Evolutionary conservation across 163 green algal genomes (phyloP).

Genomic region (Smithsoniella earleae): DNA sequence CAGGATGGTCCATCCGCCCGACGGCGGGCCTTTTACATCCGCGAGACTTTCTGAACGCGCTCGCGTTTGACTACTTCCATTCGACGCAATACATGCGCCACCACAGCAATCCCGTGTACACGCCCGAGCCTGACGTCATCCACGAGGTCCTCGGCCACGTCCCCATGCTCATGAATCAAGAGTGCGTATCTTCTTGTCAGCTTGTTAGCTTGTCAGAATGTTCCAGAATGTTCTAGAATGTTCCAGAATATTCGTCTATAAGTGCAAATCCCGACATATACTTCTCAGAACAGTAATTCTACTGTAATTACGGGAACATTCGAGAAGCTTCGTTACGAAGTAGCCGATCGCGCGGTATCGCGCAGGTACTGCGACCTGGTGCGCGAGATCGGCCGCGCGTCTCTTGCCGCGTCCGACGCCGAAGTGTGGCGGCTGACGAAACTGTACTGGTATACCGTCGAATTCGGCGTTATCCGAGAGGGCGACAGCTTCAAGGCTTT

Average conservation of each 20-base stretch:
- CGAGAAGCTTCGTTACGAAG: too few relatives aligned
- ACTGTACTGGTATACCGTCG: slow-evolving; percentile 77
- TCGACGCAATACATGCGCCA: slow-evolving; percentile 85
- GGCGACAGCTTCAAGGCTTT: slow-evolving; percentile 64
- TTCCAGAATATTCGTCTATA: not conserved
- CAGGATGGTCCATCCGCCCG: not conserved
- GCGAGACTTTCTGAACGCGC: slow-evolving; percentile 80
- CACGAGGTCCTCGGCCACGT: slow-evolving; percentile 83
- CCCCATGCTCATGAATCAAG: slow-evolving; percentile 73
- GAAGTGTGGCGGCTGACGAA: slow-evolving; percentile 81
- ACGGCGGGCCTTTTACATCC: slow-evolving; percentile 71
- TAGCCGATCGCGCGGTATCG: too few relatives aligned
- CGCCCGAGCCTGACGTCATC: slow-evolving; percentile 81
- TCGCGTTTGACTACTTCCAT: slow-evolving; percentile 90
- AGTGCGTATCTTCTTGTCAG: not conserved
- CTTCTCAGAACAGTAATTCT: too few relatives aligned
- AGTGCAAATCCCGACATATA: too few relatives aligned
- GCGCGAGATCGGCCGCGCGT: slow-evolving; percentile 73
- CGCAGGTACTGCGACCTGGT: slow-evolving; percentile 70
- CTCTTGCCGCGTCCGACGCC: slow-evolving; percentile 64
- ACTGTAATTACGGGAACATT: too few relatives aligned
- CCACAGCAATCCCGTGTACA: slow-evolving; percentile 67
- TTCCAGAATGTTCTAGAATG: not conserved
- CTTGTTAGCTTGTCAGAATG: not conserved
- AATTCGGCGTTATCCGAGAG: slow-evolving; percentile 82